These are phyloP conservation scores for Fraxinus baroniana DNA, from an alignment of 305 asterid genomes.

Conservation along the genomic window DNA sequence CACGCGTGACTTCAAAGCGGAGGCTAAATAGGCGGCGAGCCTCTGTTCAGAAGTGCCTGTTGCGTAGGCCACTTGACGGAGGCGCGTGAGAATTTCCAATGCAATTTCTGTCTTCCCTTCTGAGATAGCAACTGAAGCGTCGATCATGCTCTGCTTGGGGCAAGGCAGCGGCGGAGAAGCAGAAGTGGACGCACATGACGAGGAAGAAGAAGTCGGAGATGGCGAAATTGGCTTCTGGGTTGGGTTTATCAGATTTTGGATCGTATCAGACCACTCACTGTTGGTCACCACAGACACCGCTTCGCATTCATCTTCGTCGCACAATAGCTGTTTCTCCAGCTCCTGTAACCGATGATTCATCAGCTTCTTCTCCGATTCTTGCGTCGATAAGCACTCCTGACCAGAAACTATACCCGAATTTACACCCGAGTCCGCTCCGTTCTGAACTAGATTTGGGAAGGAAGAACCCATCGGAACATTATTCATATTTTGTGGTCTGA, in stretches of 20 bases:
- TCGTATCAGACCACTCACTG: constrained; percentile 77
- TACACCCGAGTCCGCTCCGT: constrained; percentile 7
- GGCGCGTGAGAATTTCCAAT: constrained; percentile 79
- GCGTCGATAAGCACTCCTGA: constrained; percentile 18
- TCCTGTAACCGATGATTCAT: constrained; percentile 64
- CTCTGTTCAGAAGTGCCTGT: constrained; percentile 68
- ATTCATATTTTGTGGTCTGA: constrained; percentile 30
- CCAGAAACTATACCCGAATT: constrained; percentile 15
- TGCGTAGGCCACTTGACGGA: constrained; percentile 45
- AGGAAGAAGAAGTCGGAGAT: constrained; percentile 68
- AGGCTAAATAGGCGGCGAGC: constrained; percentile 58
- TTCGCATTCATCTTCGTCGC: constrained; percentile 59
- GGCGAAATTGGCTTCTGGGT: constrained; percentile 44
- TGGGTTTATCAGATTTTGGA: constrained; percentile 47
- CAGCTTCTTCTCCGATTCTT: constrained; percentile 52
- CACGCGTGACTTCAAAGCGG: constrained; percentile 70
- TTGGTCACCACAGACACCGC: constrained; percentile 56
- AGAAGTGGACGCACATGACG: constrained; percentile 74
- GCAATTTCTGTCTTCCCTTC: constrained; percentile 61
- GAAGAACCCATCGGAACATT: constrained; percentile 32
- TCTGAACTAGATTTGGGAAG: constrained; percentile 34
- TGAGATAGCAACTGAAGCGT: constrained; percentile 60
- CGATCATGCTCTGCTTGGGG: constrained; percentile 53
- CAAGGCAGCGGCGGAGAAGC: constrained; percentile 58
- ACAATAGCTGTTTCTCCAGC: constrained; percentile 75